Conservation (phyloP, 1,284 basidiomycete species). For the Mycosarcoma maydis region DNA sequence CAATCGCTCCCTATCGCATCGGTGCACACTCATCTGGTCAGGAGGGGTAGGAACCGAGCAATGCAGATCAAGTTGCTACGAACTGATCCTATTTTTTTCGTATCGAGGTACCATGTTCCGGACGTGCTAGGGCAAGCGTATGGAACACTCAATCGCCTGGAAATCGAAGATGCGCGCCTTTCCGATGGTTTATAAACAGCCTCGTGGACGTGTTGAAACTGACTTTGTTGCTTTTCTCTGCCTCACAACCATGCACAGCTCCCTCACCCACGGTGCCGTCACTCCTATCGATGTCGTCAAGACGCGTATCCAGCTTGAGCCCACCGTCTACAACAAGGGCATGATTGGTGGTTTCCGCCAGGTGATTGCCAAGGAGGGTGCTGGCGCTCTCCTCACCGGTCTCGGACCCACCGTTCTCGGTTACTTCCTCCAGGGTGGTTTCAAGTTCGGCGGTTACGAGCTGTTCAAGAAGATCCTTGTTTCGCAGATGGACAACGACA, state of each 20-base stretch:
- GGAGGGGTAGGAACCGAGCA: no score
- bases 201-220: not conserved
- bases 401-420: constrained; percentile 64
- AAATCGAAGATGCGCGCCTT: not conserved
- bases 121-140: no score
- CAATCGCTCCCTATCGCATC: no score
- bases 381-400: constrained; percentile 66
- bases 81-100: no score
- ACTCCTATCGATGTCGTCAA: constrained; percentile 71
- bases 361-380: constrained; percentile 63
- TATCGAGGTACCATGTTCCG: no score
- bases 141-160: no score
- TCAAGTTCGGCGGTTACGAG: constrained; percentile 67
- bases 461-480: constrained; percentile 67
- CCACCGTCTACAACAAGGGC: constrained; percentile 71
- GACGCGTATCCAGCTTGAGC: constrained; percentile 94
- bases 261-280: constrained; percentile 82
- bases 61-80: no score
- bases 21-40: no score
- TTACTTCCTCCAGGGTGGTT: constrained; percentile 67
- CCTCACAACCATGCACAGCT: constrained; percentile 69
- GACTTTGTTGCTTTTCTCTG: not conserved
- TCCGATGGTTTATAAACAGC: no score
- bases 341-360: constrained; percentile 66
- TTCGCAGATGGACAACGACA: constrained; percentile 62